phyloP scores from a whole-genome alignment of 2,329 filamentous ascomycete genomes.

The Coniochaeta pulveracea region DNA sequence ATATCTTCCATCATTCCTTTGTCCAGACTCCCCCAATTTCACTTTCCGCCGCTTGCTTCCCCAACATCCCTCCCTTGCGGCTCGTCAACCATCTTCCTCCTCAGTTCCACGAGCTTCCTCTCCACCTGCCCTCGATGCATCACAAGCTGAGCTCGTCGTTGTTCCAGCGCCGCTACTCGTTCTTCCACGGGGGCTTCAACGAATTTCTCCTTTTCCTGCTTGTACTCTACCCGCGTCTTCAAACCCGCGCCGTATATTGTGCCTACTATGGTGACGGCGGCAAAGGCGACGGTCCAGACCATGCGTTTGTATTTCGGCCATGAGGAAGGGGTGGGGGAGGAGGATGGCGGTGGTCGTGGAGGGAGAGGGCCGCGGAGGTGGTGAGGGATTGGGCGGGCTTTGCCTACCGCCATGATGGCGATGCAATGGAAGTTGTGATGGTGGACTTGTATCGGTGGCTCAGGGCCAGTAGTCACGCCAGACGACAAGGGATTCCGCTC shows the following conservation, averaged over 20 bases:
- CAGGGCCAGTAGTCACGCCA: constrained; percentile 2
- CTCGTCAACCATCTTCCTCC: constrained; percentile 14
- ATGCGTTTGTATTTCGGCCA: constrained; percentile 11
- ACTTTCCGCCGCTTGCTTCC: not conserved
- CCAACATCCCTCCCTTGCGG: constrained; percentile 3
- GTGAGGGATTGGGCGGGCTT: too few species aligned
- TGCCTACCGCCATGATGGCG: too few species aligned
- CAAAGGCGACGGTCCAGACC: constrained; percentile 15
- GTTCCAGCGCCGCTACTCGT: constrained; percentile 18
- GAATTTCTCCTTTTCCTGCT: constrained; percentile 12
- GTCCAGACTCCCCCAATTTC: not conserved
- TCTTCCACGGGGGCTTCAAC: constrained; percentile 15
- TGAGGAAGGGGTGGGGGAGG: not conserved
- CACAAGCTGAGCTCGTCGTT: constrained; percentile 13
- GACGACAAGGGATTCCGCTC: constrained; percentile 1
- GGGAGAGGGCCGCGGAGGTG: too few species aligned
- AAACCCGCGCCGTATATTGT: constrained; percentile 20
- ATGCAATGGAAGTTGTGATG: not conserved
- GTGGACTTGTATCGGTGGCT: not conserved
- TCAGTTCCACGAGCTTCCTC: constrained; percentile 17
- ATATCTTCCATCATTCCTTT: too few species aligned
- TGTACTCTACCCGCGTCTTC: constrained; percentile 17
- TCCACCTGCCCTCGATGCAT: constrained; percentile 16
- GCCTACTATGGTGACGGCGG: constrained; percentile 18
- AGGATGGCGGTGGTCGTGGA: too few species aligned